phyloP scores from a whole-genome alignment of 106 monocot genomes.

The Acorus gramineus region DNA sequence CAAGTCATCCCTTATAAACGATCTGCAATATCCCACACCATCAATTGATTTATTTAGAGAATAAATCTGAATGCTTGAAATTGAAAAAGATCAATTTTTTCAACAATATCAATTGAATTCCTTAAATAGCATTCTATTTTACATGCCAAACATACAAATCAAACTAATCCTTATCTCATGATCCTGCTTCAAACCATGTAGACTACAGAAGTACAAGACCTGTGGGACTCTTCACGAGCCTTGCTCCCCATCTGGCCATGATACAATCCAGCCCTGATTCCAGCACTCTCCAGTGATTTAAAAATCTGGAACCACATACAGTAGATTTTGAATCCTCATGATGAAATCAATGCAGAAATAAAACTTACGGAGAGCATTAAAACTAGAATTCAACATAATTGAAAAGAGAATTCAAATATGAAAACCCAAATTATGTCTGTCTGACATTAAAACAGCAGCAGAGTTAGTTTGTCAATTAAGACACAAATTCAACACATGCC shows the following conservation, averaged over 20 bases:
- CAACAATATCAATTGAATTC: neutral
- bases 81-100: neutral
- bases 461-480: no score
- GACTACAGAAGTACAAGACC: conserved; percentile 20
- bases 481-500: no score
- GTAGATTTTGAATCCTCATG: no score
- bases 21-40: conserved; percentile 27
- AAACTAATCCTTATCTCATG: no score
- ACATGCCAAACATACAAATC: no score
- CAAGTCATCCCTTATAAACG: conserved; percentile 82
- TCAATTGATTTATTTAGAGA: no score
- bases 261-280: conserved; percentile 72
- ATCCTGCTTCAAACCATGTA: neutral
- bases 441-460: no score
- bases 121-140: neutral
- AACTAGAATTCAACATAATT: neutral
- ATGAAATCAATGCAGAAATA: no score
- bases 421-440: no score
- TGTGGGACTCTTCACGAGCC: conserved; percentile 80
- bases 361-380: neutral
- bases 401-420: no score
- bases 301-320: conserved; percentile 36
- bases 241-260: conserved; percentile 90
- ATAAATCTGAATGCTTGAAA: no score
- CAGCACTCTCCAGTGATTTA: conserved; percentile 40